phyloP scores from a whole-genome alignment of 2,329 filamentous ascomycete species.

The Exophiala dermatitidis region DNA sequence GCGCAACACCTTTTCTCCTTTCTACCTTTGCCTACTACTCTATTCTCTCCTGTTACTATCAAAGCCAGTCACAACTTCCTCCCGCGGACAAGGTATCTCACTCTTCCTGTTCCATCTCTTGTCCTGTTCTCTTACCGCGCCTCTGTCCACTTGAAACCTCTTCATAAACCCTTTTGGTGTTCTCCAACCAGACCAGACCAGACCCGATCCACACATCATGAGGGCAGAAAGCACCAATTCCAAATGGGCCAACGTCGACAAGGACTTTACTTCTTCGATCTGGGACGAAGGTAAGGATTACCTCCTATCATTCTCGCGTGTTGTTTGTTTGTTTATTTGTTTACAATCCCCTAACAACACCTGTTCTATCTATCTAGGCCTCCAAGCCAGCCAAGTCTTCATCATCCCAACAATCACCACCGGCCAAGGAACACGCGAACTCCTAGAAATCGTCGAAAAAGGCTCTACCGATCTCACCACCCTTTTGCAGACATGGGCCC shows the following conservation, averaged over 20 bases:
- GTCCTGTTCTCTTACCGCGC: too few relatives aligned
- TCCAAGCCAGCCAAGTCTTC: slow-evolving; percentile 13
- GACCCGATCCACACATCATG: slow-evolving; percentile 1
- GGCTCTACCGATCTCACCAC: slow-evolving; percentile 1
- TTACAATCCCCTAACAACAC: background rate
- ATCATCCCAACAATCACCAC: slow-evolving; percentile 7
- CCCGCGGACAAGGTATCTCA: too few relatives aligned
- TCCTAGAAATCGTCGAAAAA: slow-evolving; percentile 4
- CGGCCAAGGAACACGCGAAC: slow-evolving; percentile 7
- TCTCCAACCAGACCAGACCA: too few relatives aligned
- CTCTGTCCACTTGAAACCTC: background rate
- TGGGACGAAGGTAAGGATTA: slow-evolving; percentile 3
- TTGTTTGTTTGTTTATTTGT: background rate
- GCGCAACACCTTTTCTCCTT: too few relatives aligned
- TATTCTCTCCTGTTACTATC: too few relatives aligned
- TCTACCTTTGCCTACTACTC: too few relatives aligned
- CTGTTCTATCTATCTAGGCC: background rate
- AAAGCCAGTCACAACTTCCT: too few relatives aligned
- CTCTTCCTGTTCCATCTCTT: too few relatives aligned
- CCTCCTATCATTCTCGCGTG: background rate
- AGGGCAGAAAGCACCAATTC: background rate
- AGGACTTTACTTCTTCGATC: slow-evolving; percentile 6
- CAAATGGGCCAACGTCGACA: slow-evolving; percentile 2
- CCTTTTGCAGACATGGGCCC: background rate
- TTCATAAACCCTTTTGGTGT: background rate